These are phyloP conservation scores for Dunaliella primolecta DNA, from an alignment of 139 green algal genomes.

Conservation along the genomic window DNA sequence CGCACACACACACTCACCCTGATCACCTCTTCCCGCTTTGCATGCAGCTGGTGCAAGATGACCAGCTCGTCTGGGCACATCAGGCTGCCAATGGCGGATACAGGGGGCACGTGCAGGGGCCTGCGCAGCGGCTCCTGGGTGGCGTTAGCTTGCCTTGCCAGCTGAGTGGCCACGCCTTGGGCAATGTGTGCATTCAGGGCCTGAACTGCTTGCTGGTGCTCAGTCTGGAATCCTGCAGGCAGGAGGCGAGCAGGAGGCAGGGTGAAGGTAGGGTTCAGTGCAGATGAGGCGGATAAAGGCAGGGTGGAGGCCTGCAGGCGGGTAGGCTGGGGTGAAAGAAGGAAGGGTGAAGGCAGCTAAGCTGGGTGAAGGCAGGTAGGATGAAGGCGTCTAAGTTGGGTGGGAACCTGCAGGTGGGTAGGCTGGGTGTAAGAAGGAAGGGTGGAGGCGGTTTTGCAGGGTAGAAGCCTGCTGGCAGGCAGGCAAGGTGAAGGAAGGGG, in stretches of 20 bases:
- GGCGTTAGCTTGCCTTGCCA: constrained; percentile 9
- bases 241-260: neutral
- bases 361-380: no score
- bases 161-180: constrained; percentile 8
- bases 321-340: no score
- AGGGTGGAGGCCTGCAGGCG: no score
- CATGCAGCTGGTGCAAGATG: constrained; percentile 37
- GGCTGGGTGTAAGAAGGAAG: no score
- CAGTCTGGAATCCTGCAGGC: neutral
- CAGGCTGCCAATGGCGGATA: constrained; percentile 24
- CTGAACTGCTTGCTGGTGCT: neutral
- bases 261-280: no score
- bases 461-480: no score
- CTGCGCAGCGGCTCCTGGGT: neutral
- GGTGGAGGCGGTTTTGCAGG: no score
- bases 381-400: no score
- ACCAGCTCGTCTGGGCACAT: constrained; percentile 42
- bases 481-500: no score
- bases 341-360: no score
- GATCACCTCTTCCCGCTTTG: constrained; percentile 26
- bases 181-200: neutral
- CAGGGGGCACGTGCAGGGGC: neutral
- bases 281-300: no score
- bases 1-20: neutral
- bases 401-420: no score